Evolutionary conservation across 2,329 filamentous ascomycete species (phyloP), one percentile per base, ranked within the genome.

Genomic region (Fusarium continuum): DNA sequence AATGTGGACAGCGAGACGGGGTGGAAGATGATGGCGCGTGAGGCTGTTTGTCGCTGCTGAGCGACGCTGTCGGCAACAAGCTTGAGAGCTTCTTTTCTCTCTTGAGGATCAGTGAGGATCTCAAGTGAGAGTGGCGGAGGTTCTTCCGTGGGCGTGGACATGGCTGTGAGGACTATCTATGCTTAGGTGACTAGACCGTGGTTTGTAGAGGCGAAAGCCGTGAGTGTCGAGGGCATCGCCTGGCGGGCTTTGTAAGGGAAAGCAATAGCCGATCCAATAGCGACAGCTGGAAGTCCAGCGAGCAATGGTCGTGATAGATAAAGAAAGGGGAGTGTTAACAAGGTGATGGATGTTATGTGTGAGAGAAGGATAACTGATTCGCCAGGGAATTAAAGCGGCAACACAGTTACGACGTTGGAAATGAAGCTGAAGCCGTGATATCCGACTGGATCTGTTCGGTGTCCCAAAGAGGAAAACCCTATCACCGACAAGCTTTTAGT

Each of bases 21-120:
- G 75, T 92, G 85, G 70, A 84, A 85, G 62, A 92, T 82, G 58
- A 95, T 78, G 58, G 85, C 78, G 44, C 80, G 78, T 13, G 87
- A 85, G 8, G 91, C 87, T 5, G 83, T 76, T 74, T 92, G 88
- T 48, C 91, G 88, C 77, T 95, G 92, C 73, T 96, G 90, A 22
- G 91, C 91, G 52, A 96, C 87, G 64, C 88, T 91, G 77, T 95
- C 91, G 48, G 91, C 88, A 40, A 96, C 83, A 16, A 96, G 83
- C 60, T 85, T 85, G 50, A 96, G 80, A 11, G 89, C 89, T 53
- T 86, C 83, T 62, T 87, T 78, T 72, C 88, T 87, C 71, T 92
- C 89, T 38, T 79, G 72, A 40, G 85, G 77, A 34, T 70, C 69
- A 32, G 79, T 79, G 36, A 88, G 76, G 39, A 83, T 72, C 61